Conservation (phyloP, 176 grass and related monocot species). For the Metroxylon sagu region DNA sequence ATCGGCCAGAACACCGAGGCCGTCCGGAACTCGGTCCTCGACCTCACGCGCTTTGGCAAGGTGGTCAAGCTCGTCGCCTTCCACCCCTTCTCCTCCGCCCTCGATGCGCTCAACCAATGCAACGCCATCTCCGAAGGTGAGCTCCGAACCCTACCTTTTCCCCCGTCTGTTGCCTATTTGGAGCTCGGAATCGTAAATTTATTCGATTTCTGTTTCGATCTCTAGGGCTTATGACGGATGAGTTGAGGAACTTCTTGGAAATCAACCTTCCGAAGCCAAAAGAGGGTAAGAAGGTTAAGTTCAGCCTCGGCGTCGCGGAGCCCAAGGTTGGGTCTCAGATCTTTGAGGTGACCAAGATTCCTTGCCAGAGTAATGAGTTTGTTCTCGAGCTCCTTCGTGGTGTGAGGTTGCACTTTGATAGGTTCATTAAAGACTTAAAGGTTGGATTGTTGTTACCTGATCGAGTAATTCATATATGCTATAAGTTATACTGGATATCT, state of each 20-base stretch:
- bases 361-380: slow-evolving; percentile 76
- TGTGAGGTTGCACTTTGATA: slow-evolving; percentile 64
- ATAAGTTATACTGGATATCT: not conserved
- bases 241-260: slow-evolving; percentile 80
- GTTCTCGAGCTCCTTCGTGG: slow-evolving; percentile 67
- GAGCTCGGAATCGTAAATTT: too few species aligned
- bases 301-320: slow-evolving; percentile 73
- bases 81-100: slow-evolving; percentile 66
- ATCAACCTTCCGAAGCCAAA: slow-evolving; percentile 70
- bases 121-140: slow-evolving; percentile 82
- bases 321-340: slow-evolving; percentile 86
- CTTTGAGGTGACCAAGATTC: slow-evolving; percentile 62
- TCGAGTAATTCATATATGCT: not conserved
- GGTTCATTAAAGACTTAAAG: slow-evolving; percentile 76
- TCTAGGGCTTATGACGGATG: slow-evolving; percentile 77
- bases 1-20: slow-evolving; percentile 70
- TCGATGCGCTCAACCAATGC: slow-evolving; percentile 77
- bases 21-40: slow-evolving; percentile 55
- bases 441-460: slow-evolving; percentile 5
- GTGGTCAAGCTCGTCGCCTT: slow-evolving; percentile 82
- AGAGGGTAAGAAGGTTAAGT: slow-evolving; percentile 86
- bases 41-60: slow-evolving; percentile 76
- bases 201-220: not conserved
- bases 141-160: not conserved
- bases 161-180: not conserved